Base-by-base conservation (phyloP, 805 yeast genomes). In the Priceomyces fermenticarens region DNA sequence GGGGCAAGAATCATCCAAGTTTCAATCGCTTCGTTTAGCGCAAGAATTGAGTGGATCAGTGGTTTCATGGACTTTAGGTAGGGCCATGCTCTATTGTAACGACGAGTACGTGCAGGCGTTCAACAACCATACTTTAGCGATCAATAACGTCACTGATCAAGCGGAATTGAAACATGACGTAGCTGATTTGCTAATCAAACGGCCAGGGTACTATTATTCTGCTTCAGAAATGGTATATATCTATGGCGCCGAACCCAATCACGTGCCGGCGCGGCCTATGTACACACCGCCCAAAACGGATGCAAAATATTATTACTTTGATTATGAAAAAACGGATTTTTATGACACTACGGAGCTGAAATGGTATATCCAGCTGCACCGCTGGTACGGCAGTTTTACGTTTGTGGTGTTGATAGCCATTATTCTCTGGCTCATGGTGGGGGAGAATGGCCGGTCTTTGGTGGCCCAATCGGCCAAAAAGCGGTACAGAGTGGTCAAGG, bases 31-130 rank as follows among this genome's bases (percentile, higher is more conserved):
- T 33, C 66, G 65, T 34, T 63, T 79, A 12, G 72, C 73, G 23
- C 67, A 73, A 55, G 55, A 60, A 25, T 44, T 72, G 37, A 66
- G 63, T 27, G 76, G 73, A 1, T 62, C 69, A 26, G 60, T 70
- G 2, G 75, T 73, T 42, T 68, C 79, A 1, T 78, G 83, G 83
- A 77, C 82, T 4, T 52, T 75, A 38, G 83, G 83, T 4, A 58
- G 82, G 28, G 88, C 88, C 1, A 56, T 83, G 8, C 57, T 83
- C 15, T 83, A 83, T 53, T 77, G 84, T 3, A 73, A 71, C 45
- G 79, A 69, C 56, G 86, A 77, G 60, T 70, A 70, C 43, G 62
- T 63, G 27, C 70, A 53, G 43, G 76, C 69, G 3, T 72, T 52
- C 50, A 65, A 64, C 44, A 68, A 66, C 42, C 54, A 47, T 34